Base-by-base conservation (phyloP, 1,139 yeast species). In the Tardiomyces digboiensis region DNA sequence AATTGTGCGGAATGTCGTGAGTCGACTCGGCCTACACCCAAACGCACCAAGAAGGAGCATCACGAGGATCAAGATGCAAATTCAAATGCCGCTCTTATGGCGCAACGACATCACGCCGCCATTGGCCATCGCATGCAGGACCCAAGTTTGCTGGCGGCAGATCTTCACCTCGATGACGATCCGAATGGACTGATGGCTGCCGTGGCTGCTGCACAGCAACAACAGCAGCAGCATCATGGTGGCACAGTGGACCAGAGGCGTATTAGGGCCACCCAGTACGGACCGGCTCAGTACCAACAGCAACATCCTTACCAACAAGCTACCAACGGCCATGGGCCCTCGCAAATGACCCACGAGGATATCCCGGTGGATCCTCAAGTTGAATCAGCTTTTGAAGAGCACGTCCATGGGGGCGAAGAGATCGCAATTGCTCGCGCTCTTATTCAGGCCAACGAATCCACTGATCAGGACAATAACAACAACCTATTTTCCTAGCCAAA, bases 1-100 rank as follows among this genome's bases (percentile, higher is more conserved):
- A 76, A 79, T 47, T 91, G 98, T 60, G 69, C 75, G 1, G 82
- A 78, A 45, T 89, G 97, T 62, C 72, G 86, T 42, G 75, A 73
- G 19, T 57, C 63, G 1, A 29, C 8, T 52, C 60, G 13, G 53
- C 60, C 16, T 29, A 16, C 23, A 21, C 13, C 38, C 19, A 56
- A 55, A 42, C 44, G 60, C 10, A 42, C 46, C 39, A 52, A 53
- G 46, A 50, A 52, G 41, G 53, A 49, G 13, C 41, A 38, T 16
- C 39, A 19, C 21, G 38, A 29, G 13, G 46, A 44, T 16, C 46
- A 33, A 21, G 47, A 43, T 12, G 45, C 42, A 12, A 46, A 33
- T 5, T 42, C 38, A 8, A 16, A n/a, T 12, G 19, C 22, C 4
- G 39, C 41, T 21, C 16, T n/a, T 23, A 14, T 38, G 16, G 38